Base-by-base conservation (phyloP, 768 basidiomycete genomes). In the Neoboletus brunneissimus region DNA sequence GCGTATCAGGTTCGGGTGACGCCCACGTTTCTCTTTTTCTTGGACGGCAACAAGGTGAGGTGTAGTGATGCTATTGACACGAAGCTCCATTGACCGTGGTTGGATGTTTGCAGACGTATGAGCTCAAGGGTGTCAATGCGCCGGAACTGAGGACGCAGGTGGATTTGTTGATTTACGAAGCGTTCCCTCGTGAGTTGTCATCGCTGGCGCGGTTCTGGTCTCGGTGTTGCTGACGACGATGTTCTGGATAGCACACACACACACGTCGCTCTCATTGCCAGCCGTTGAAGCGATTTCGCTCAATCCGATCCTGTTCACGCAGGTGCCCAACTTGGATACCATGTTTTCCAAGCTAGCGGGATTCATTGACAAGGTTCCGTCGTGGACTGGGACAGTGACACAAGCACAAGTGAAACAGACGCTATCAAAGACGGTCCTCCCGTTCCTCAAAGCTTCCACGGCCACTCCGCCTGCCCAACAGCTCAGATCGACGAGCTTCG, bases 1-100 rank as follows among this genome's bases (percentile, higher is more conserved):
- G 76, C 85, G 68, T 89, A 81, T 75, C 77, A 81, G 15, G 82
- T 97, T 1, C 71, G 79, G 16, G 93, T 81, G 18, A 96, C 91
- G 2, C 95, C 94, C 6, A 94, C 92, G 1, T 96, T 98, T 65
- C 74, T 89, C 40, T 94, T 97, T 74, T 98, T 93, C 75, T 70
- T 86, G 57, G 79, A 89, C 56, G 91, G 87, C 1, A 76, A 80
- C 49, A 85, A 89, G 83, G 89, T 88, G 51, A 59, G 58, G 37
- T 9, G n/a, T 2, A 22, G 20, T 41, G 44, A 73, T 13, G 8
- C 4, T 4, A 10, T 13, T 12, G 13, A n/a, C 3, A 18, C 7
- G 25, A 13, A n/a, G 5, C 4, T 29, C 29, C 4, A 13, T 53
- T 56, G 47, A 42, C 25, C 38, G n/a, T 43, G 23, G 42, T 29